phyloP scores from a whole-genome alignment of 2,329 filamentous ascomycete species.

The Penicillium brasilianum region DNA sequence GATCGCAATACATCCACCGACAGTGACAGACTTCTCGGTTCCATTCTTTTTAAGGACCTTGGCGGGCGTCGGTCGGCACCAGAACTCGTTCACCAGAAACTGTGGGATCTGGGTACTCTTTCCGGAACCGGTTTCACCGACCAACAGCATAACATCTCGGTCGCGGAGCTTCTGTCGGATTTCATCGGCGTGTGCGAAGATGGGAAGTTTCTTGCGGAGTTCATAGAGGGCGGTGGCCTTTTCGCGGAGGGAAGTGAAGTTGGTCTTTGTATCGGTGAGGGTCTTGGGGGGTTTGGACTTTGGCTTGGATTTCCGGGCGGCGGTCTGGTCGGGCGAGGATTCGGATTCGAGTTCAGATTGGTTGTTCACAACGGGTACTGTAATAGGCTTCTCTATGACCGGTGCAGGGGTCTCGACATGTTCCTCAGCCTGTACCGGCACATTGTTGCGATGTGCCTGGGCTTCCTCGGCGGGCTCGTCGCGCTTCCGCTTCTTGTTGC shows the following conservation, averaged over 20 bases:
- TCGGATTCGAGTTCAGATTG: neutral
- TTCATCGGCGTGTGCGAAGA: slow-evolving; percentile 74
- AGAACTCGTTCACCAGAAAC: slow-evolving; percentile 77
- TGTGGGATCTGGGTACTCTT: slow-evolving; percentile 97
- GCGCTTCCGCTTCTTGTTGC: slow-evolving; percentile 42
- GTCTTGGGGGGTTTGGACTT: slow-evolving; percentile 23
- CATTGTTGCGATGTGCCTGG: slow-evolving; percentile 16
- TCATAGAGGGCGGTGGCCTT: slow-evolving; percentile 55
- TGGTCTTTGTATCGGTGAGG: slow-evolving; percentile 31
- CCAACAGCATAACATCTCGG: slow-evolving; percentile 78
- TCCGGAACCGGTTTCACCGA: slow-evolving; percentile 93
- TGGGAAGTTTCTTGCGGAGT: slow-evolving; percentile 73
- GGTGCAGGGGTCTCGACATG: neutral
- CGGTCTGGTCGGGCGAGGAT: slow-evolving; percentile 2
- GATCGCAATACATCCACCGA: slow-evolving; percentile 85
- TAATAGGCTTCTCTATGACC: neutral
- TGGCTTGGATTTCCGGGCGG: slow-evolving; percentile 13
- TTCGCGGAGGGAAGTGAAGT: slow-evolving; percentile 44
- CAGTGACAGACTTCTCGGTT: slow-evolving; percentile 52
- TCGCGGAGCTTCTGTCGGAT: slow-evolving; percentile 69
- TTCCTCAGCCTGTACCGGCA: slow-evolving; percentile 5
- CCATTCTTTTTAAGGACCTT: slow-evolving; percentile 47
- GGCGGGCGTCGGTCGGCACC: slow-evolving; percentile 70
- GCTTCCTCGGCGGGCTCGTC: slow-evolving; percentile 29
- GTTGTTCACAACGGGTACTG: slow-evolving; percentile 1